Conservation (phyloP, 108 stramenopile genomes). For the Mayamaea pseudoterrestris region DNA sequence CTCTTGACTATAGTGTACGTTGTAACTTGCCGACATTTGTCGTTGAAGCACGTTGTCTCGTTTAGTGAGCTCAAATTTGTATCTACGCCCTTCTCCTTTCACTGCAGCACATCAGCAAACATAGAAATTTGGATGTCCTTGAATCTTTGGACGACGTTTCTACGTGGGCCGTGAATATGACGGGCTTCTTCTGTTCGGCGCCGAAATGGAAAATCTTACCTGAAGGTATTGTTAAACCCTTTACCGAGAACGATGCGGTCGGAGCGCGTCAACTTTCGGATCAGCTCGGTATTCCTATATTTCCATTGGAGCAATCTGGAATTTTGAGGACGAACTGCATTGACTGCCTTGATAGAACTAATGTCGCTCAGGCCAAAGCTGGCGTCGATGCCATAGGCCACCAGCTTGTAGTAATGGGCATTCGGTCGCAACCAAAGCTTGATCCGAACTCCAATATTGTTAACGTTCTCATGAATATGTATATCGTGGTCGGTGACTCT, state of each 20-base stretch:
- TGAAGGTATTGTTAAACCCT: constrained; percentile 60
- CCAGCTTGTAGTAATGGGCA: constrained; percentile 92
- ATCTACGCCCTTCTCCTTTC: constrained; percentile 88
- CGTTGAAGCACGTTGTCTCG: constrained; percentile 1
- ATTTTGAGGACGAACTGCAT: constrained; percentile 97
- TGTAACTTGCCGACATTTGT: neutral
- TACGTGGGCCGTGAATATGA: constrained; percentile 87
- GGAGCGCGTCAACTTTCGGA: constrained; percentile 27
- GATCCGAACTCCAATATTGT: constrained; percentile 84
- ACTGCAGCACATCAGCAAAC: constrained; percentile 87
- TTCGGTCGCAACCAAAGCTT: constrained; percentile 57
- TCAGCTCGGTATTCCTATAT: constrained; percentile 68
- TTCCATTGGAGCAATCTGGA: constrained; percentile 90
- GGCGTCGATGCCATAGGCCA: constrained; percentile 88
- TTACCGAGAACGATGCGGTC: constrained; percentile 36
- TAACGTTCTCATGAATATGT: constrained; percentile 92
- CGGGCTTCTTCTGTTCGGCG: constrained; percentile 88
- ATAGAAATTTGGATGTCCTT: constrained; percentile 75
- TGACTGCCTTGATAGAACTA: constrained; percentile 96
- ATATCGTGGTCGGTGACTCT: constrained; percentile 89
- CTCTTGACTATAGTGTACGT: constrained; percentile 14
- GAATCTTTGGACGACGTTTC: constrained; percentile 86
- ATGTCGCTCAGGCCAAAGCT: constrained; percentile 94
- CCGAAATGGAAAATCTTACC: constrained; percentile 78
- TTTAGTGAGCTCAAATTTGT: constrained; percentile 29